These are phyloP conservation scores for Conoideocrella luteorostrata DNA, from an alignment of 2,329 filamentous ascomycete genomes.

Conservation along the genomic window DNA sequence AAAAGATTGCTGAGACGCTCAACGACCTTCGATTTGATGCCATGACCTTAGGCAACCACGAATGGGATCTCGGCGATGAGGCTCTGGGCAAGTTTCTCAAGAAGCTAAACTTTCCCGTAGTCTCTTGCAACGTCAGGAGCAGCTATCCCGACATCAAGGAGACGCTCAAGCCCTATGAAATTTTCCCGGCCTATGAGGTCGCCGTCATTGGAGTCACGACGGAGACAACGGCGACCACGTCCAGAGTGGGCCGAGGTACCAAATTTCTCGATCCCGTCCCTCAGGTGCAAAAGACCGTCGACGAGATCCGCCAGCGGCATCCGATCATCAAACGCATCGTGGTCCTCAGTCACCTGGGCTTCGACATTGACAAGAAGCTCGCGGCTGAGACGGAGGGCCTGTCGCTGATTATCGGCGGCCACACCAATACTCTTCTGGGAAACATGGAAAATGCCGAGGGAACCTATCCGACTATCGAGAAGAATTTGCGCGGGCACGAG, in stretches of 20 bases:
- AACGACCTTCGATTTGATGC: constrained; percentile 61
- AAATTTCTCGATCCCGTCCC: constrained; percentile 50
- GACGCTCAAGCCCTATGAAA: constrained; percentile 60
- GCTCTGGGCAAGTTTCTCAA: constrained; percentile 53
- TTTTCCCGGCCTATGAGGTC: constrained; percentile 55
- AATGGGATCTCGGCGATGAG: constrained; percentile 60
- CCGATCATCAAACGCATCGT: constrained; percentile 58
- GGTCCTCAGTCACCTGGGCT: constrained; percentile 62
- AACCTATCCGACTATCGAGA: constrained; percentile 56
- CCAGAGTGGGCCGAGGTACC: constrained; percentile 51
- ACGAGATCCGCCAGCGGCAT: constrained; percentile 55
- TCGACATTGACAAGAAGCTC: constrained; percentile 55
- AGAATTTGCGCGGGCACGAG: constrained; percentile 56
- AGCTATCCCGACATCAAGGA: constrained; percentile 52
- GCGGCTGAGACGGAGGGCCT: constrained; percentile 54
- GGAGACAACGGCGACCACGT: constrained; percentile 38
- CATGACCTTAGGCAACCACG: constrained; percentile 63
- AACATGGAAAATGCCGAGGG: constrained; percentile 52
- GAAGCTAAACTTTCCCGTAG: constrained; percentile 59
- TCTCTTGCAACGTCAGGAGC: constrained; percentile 59
- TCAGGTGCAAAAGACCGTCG: constrained; percentile 54
- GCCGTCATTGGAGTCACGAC: constrained; percentile 56
- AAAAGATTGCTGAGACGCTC: constrained; percentile 61
- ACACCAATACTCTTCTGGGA: constrained; percentile 55
- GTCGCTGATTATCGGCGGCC: constrained; percentile 60